Percentiles rank a stretch among this genome's conserved stretches.
Conservation (phyloP, 2,329 filamentous ascomycete species). For the Microcyclospora pomicola region DNA sequence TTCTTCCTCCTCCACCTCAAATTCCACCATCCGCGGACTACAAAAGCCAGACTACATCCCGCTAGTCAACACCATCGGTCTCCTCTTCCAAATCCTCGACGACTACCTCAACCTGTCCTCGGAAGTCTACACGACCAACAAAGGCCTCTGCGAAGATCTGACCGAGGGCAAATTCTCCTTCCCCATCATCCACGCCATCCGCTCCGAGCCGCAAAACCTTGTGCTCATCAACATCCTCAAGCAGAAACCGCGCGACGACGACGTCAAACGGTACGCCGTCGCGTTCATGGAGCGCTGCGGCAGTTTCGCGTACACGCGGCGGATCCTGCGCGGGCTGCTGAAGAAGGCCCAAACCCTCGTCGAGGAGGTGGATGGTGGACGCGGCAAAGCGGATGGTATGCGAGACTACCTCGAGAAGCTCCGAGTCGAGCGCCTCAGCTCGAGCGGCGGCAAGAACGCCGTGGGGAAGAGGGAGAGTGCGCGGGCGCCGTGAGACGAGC, state of each 20-base stretch:
- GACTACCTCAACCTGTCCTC: conserved; percentile 77
- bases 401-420: conserved; percentile 1
- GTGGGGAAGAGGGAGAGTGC: no score
- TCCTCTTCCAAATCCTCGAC: conserved; percentile 82
- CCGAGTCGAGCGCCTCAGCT: not conserved
- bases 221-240: conserved; percentile 85
- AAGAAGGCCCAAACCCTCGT: conserved; percentile 31
- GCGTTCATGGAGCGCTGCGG: conserved; percentile 70
- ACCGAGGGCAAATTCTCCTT: conserved; percentile 97
- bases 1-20: conserved; percentile 1
- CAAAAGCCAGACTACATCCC: conserved; percentile 51
- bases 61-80: conserved; percentile 70
- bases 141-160: conserved; percentile 87
- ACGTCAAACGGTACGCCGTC: conserved; percentile 85
- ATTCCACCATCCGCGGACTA: not conserved
- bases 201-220: conserved; percentile 55
- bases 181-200: conserved; percentile 86
- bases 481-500: no score
- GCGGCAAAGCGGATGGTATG: conserved; percentile 25
- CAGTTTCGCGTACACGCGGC: conserved; percentile 73
- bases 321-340: conserved; percentile 37
- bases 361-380: conserved; percentile 24
- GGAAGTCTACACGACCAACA: conserved; percentile 61
- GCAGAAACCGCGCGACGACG: conserved; percentile 72
- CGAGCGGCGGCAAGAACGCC: no score